phyloP scores from a whole-genome alignment of 2,329 filamentous ascomycete genomes.

The Alternaria sp. region DNA sequence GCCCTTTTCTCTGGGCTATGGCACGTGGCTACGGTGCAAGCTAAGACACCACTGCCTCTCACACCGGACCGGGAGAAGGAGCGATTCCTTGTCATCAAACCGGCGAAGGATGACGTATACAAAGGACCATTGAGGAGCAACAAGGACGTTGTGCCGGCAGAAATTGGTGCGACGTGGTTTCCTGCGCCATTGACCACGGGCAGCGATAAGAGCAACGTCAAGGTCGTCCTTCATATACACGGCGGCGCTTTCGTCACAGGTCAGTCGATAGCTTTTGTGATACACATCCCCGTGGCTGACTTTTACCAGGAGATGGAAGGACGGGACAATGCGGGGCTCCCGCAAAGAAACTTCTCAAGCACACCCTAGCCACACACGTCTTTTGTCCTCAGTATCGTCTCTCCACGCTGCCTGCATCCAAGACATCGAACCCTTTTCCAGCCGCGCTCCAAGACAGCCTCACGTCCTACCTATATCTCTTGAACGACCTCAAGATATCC shows the following conservation, averaged over 20 bases:
- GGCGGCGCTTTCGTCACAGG: conserved; percentile 59
- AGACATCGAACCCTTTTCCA: conserved; percentile 56
- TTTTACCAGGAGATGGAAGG: conserved; percentile 44
- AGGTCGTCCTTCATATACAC: conserved; percentile 58
- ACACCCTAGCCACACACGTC: conserved; percentile 51
- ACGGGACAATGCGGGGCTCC: conserved; percentile 44
- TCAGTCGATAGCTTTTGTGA: neutral
- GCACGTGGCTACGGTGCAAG: conserved; percentile 42
- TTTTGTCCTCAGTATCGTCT: conserved; percentile 61
- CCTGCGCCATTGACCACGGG: conserved; percentile 34
- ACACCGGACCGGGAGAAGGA: conserved; percentile 50
- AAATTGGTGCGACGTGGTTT: conserved; percentile 56
- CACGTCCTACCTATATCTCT: conserved; percentile 57
- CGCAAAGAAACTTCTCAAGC: conserved; percentile 44
- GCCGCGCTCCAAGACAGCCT: conserved; percentile 61
- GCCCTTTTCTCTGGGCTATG: conserved; percentile 45
- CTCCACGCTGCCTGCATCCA: conserved; percentile 48
- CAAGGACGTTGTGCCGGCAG: conserved; percentile 45
- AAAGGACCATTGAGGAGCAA: conserved; percentile 43
- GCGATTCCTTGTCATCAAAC: conserved; percentile 47
- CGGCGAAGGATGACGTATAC: conserved; percentile 32
- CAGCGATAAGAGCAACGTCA: conserved; percentile 27
- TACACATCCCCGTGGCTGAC: neutral
- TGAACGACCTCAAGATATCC: conserved; percentile 52
- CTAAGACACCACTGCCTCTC: conserved; percentile 43